Evolutionary conservation across 2,329 filamentous ascomycete species (phyloP).

Genomic region (Exophiala mesophila): DNA sequence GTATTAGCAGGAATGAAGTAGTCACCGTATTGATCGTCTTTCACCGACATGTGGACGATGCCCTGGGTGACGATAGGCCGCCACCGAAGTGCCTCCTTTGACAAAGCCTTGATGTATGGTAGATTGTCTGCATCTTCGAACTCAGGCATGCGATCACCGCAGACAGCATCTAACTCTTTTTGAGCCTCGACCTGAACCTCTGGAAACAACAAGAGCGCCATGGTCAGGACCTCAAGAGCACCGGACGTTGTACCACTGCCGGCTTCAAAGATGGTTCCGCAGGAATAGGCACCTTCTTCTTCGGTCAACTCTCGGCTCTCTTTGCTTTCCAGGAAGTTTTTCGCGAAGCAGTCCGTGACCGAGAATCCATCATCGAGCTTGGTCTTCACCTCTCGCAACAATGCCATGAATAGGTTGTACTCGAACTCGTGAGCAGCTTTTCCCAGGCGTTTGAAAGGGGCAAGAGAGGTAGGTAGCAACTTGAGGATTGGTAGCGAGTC

Average conservation of each 20-base stretch:
- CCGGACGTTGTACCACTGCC: not conserved
- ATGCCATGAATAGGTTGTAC: not conserved
- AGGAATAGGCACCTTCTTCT: not conserved
- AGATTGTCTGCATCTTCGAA: constrained; percentile 47
- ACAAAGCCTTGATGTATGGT: constrained; percentile 49
- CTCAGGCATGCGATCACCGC: constrained; percentile 47
- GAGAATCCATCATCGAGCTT: not conserved
- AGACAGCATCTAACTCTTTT: constrained; percentile 46
- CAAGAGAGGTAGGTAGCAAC: not conserved
- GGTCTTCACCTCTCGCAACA: not conserved
- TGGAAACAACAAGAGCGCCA: constrained; percentile 37
- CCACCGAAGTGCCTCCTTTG: constrained; percentile 30
- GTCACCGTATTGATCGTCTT: constrained; percentile 25
- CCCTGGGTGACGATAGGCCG: constrained; percentile 43
- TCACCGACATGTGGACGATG: constrained; percentile 25
- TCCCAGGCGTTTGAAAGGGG: not conserved
- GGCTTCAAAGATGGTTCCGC: not conserved
- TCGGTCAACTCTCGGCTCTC: not conserved
- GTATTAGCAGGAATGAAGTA: constrained; percentile 26
- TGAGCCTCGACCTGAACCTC: constrained; percentile 43
- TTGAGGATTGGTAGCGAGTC: not conserved
- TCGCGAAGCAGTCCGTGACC: not conserved
- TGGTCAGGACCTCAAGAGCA: constrained; percentile 3
- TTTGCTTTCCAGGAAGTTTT: not conserved
- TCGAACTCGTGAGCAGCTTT: not conserved